Conservation (phyloP, 2,329 filamentous ascomycete genomes). For the Penicillium polonicum region DNA sequence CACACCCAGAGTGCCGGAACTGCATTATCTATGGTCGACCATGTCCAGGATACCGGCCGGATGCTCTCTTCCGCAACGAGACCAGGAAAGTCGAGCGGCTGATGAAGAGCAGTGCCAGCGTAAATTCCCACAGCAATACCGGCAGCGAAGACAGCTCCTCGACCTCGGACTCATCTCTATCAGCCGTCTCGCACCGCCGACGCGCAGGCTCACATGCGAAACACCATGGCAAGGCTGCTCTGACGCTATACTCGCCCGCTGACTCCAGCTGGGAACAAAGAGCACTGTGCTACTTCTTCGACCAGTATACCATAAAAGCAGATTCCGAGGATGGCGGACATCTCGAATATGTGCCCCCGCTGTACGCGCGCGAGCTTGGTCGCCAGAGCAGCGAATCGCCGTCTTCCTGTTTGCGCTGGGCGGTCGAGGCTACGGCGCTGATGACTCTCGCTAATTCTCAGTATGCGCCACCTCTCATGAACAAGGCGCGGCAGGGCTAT, state of each 20-base stretch:
- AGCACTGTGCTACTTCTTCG: slow-evolving; percentile 44
- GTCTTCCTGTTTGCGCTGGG: slow-evolving; percentile 32
- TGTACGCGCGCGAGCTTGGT: slow-evolving; percentile 33
- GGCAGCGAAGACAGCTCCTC: slow-evolving; percentile 1
- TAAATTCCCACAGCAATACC: background rate
- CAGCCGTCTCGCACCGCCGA: background rate
- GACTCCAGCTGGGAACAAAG: slow-evolving; percentile 39
- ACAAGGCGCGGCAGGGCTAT: slow-evolving; percentile 34
- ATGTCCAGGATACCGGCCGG: slow-evolving; percentile 40
- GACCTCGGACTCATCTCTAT: slow-evolving; percentile 1
- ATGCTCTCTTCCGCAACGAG: slow-evolving; percentile 38
- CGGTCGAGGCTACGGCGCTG: slow-evolving; percentile 38
- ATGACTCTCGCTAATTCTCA: slow-evolving; percentile 35
- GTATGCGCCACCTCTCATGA: slow-evolving; percentile 25
- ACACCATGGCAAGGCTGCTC: background rate
- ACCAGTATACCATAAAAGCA: slow-evolving; percentile 36
- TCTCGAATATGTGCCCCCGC: slow-evolving; percentile 37
- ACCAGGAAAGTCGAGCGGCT: slow-evolving; percentile 31
- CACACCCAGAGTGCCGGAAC: slow-evolving; percentile 37
- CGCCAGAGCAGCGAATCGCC: slow-evolving; percentile 14
- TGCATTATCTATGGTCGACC: slow-evolving; percentile 37
- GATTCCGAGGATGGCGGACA: slow-evolving; percentile 31
- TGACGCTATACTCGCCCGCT: slow-evolving; percentile 23
- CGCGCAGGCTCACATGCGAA: background rate
- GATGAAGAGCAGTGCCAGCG: slow-evolving; percentile 22